Conservation (phyloP, 2,329 filamentous ascomycete species). For the Hortaea sp. region DNA sequence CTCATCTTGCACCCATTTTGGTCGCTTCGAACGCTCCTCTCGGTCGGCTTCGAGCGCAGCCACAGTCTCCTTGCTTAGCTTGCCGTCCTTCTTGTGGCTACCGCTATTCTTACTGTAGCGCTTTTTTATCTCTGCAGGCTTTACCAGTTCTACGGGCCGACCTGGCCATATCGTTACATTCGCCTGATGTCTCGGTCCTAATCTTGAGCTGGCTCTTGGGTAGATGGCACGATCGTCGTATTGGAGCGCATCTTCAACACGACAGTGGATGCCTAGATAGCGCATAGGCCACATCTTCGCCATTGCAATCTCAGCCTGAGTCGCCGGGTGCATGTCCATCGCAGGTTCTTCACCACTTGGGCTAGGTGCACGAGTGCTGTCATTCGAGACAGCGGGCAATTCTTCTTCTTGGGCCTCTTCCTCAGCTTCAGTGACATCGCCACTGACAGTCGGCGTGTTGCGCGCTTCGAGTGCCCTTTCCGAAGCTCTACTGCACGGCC, state of each 20-base stretch:
- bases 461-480: slow-evolving; percentile 85
- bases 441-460: slow-evolving; percentile 61
- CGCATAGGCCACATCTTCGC: slow-evolving; percentile 94
- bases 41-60: slow-evolving; percentile 76
- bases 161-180: slow-evolving; percentile 78
- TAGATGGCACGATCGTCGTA: slow-evolving; percentile 93
- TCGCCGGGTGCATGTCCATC: slow-evolving; percentile 53
- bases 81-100: slow-evolving; percentile 62
- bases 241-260: slow-evolving; percentile 88
- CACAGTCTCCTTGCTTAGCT: slow-evolving; percentile 67
- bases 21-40: slow-evolving; percentile 65
- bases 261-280: slow-evolving; percentile 90
- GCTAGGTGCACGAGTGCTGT: slow-evolving; percentile 51
- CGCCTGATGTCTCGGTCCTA: slow-evolving; percentile 87
- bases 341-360: slow-evolving; percentile 38
- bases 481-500: slow-evolving; percentile 89
- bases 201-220: slow-evolving; percentile 81
- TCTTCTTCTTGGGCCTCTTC: slow-evolving; percentile 63
- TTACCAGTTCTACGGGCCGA: slow-evolving; percentile 78
- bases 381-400: slow-evolving; percentile 39
- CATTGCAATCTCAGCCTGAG: slow-evolving; percentile 80
- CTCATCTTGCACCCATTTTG: slow-evolving; percentile 89
- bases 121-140: slow-evolving; percentile 76
- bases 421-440: slow-evolving; percentile 42
- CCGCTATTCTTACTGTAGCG: slow-evolving; percentile 50